A percentile compares a stretch with the other conserved stretches of the same genome.
Evolutionary conservation across 2,329 filamentous ascomycete species (phyloP).

Genomic region (Mycogone perniciosa): DNA sequence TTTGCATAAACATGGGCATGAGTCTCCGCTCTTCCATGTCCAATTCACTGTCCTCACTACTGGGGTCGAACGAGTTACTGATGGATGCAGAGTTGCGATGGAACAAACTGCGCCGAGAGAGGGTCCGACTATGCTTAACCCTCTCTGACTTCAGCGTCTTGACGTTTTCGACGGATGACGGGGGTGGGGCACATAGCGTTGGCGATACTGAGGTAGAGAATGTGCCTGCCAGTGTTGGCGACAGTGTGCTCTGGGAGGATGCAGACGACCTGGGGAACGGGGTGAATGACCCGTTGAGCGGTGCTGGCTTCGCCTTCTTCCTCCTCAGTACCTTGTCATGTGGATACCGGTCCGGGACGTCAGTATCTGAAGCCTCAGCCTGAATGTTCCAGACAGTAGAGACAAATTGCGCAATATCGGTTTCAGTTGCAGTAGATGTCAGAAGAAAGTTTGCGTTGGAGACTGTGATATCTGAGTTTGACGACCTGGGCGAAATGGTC

Average conservation of each 20-base stretch:
- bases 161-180: constrained; percentile 18
- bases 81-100: constrained; percentile 25
- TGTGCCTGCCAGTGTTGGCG: constrained; percentile 9
- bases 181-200: constrained; percentile 3
- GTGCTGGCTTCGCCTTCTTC: constrained; percentile 19
- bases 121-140: constrained; percentile 24
- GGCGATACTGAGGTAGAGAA: constrained; percentile 9
- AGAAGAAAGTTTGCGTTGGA: constrained; percentile 53
- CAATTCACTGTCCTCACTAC: constrained; percentile 35
- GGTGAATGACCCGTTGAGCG: constrained; percentile 25
- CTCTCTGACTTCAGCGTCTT: constrained; percentile 24
- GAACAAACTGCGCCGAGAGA: constrained; percentile 18
- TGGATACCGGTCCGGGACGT: constrained; percentile 33
- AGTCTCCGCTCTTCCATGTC: constrained; percentile 45
- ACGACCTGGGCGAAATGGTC: constrained; percentile 20
- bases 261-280: constrained; percentile 23
- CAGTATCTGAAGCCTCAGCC: constrained; percentile 31
- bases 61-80: constrained; percentile 28
- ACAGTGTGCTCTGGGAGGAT: constrained; percentile 18
- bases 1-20: constrained; percentile 44
- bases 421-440: constrained; percentile 46
- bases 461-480: constrained; percentile 28
- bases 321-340: constrained; percentile 17
- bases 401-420: constrained; percentile 49
- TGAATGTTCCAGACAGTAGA: constrained; percentile 43